A percentile compares a stretch with the other conserved stretches of the same genome.
phyloP scores from a whole-genome alignment of 2,329 filamentous ascomycete genomes.

The Cryphonectria nitschkei region DNA sequence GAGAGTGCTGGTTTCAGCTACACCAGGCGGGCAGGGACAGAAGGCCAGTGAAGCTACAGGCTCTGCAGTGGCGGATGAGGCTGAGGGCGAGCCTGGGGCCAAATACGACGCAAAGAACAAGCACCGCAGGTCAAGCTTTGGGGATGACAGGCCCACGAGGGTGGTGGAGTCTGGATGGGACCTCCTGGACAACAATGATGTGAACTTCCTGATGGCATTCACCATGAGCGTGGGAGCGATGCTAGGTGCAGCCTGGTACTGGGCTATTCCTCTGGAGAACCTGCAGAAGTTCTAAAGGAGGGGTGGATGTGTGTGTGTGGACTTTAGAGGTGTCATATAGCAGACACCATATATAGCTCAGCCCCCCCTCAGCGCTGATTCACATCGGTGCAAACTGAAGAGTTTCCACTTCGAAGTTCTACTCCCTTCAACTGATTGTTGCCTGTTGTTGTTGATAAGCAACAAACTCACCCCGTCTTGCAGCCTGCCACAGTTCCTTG shows the following conservation, averaged over 20 bases:
- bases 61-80: constrained; percentile 33
- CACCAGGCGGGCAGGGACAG: constrained; percentile 50
- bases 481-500: neutral
- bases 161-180: constrained; percentile 70
- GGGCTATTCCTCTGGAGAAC: constrained; percentile 43
- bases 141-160: constrained; percentile 62
- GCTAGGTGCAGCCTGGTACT: constrained; percentile 63
- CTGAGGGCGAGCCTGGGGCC: constrained; percentile 39
- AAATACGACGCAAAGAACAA: constrained; percentile 55
- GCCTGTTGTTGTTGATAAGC: neutral
- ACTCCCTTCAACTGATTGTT: neutral
- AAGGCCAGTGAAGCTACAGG: constrained; percentile 45
- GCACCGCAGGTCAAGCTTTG: constrained; percentile 56
- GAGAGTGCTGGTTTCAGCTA: constrained; percentile 35
- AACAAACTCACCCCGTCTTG: too few species aligned
- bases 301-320: neutral
- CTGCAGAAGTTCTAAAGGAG: neutral
- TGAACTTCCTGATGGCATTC: constrained; percentile 90
- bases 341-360: neutral
- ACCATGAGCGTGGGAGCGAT: constrained; percentile 81
- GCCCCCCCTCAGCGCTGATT: neutral
- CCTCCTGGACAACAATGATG: constrained; percentile 90
- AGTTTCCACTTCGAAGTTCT: neutral
- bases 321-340: neutral
- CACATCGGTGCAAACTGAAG: neutral